Evolutionary conservation across 2,329 filamentous ascomycete genomes (phyloP).

Genomic region (Rhinocladiella similis): DNA sequence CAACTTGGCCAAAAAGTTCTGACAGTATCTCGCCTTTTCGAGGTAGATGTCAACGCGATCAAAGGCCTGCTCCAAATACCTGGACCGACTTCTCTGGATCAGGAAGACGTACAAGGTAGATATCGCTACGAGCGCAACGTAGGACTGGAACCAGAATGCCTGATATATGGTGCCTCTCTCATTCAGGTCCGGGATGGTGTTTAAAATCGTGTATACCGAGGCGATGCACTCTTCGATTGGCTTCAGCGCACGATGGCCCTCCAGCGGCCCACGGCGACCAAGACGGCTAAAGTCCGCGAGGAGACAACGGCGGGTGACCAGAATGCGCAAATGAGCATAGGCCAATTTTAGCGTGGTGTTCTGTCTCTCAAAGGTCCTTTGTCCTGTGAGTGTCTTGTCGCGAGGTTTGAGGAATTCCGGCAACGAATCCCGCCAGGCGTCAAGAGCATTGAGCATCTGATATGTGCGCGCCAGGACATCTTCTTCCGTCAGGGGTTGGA

Average conservation of each 20-base stretch:
- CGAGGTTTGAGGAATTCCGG: slow-evolving; percentile 31
- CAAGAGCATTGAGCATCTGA: slow-evolving; percentile 24
- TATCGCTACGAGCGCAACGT: slow-evolving; percentile 27
- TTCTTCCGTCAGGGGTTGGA: slow-evolving; percentile 26
- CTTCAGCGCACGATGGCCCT: slow-evolving; percentile 20
- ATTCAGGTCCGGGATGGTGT: slow-evolving; percentile 26
- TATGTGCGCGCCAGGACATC: slow-evolving; percentile 28
- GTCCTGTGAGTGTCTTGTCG: slow-evolving; percentile 29
- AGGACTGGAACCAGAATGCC: slow-evolving; percentile 34
- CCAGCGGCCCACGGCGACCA: slow-evolving; percentile 7
- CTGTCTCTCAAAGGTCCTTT: slow-evolving; percentile 31
- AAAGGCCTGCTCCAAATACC: slow-evolving; percentile 13
- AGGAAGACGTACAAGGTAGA: slow-evolving; percentile 29
- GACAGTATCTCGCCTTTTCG: slow-evolving; percentile 25
- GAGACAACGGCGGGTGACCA: slow-evolving; percentile 31
- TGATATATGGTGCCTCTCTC: slow-evolving; percentile 28
- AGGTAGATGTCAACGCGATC: slow-evolving; percentile 17
- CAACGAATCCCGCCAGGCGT: slow-evolving; percentile 27
- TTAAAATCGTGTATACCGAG: slow-evolving; percentile 28
- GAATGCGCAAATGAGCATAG: slow-evolving; percentile 31
- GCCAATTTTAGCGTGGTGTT: slow-evolving; percentile 33
- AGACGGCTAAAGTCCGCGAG: slow-evolving; percentile 24
- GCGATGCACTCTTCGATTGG: slow-evolving; percentile 28
- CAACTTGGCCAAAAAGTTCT: slow-evolving; percentile 19
- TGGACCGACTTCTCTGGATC: slow-evolving; percentile 24